Conservation (phyloP, 352 stramenopile species). For the Globisporangium ultimum region DNA sequence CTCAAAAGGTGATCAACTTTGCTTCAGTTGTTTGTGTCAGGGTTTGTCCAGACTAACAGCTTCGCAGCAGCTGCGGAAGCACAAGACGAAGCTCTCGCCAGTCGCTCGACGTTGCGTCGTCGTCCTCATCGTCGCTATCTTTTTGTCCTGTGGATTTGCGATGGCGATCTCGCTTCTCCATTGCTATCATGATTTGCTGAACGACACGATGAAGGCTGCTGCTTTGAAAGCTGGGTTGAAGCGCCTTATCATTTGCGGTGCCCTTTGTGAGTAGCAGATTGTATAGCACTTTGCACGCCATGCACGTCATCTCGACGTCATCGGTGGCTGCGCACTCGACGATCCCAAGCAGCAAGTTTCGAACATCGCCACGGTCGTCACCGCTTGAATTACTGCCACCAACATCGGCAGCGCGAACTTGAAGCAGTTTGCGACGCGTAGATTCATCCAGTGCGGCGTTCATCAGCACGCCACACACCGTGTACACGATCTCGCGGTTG, state of each 20-base stretch:
- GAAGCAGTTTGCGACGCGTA: conserved; percentile 31
- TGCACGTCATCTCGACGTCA: conserved; percentile 68
- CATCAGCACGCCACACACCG: conserved; percentile 79
- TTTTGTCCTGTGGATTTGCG: background rate
- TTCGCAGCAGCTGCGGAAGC: conserved; percentile 39
- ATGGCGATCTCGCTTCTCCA: conserved; percentile 13
- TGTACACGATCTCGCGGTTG: conserved; percentile 78
- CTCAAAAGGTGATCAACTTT: too few relatives aligned
- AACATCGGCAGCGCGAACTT: conserved; percentile 14
- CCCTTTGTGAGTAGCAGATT: conserved; percentile 62
- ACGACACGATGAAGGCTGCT: conserved; percentile 24
- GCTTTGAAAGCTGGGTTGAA: conserved; percentile 5
- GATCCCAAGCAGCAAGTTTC: conserved; percentile 38
- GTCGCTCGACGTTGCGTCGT: conserved; percentile 8
- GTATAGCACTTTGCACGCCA: conserved; percentile 82
- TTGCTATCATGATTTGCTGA: conserved; percentile 21
- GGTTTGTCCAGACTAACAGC: conserved; percentile 19
- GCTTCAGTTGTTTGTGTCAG: background rate
- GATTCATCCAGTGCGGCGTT: conserved; percentile 64
- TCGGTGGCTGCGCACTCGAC: conserved; percentile 55
- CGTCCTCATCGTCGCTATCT: conserved; percentile 15
- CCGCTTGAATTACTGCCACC: conserved; percentile 9
- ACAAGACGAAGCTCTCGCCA: conserved; percentile 38
- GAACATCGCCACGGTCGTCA: conserved; percentile 29
- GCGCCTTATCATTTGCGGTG: background rate